Conservation (phyloP, 1,284 basidiomycete species). For the Moesziomyces globuligerus region DNA sequence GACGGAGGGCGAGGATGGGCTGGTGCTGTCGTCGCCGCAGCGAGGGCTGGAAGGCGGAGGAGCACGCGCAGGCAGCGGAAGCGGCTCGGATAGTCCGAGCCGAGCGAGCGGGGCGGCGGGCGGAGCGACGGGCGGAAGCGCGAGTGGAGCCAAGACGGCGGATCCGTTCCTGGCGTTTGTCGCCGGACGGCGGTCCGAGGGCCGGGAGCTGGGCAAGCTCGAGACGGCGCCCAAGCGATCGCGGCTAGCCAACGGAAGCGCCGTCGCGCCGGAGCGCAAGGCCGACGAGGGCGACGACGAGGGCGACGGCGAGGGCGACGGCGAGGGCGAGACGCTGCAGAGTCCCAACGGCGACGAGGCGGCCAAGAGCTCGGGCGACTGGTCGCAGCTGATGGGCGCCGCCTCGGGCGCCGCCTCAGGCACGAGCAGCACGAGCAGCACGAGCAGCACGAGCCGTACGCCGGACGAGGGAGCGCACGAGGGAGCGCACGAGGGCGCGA, state of each 20-base stretch:
- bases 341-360: conserved; percentile 24
- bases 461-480: neutral
- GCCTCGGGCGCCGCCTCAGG: too few species aligned
- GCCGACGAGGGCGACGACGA: too few species aligned
- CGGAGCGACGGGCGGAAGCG: neutral
- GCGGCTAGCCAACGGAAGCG: conserved; percentile 20
- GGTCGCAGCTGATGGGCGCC: conserved; percentile 29
- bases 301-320: conserved; percentile 6
- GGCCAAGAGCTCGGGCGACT: conserved; percentile 39
- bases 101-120: conserved; percentile 1
- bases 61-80: neutral
- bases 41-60: conserved; percentile 13
- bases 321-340: conserved; percentile 11
- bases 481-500: conserved; percentile 1
- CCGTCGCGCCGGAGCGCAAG: conserved; percentile 8
- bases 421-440: too few species aligned
- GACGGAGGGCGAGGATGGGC: conserved; percentile 1
- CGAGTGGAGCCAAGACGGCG: conserved; percentile 7
- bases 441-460: too few species aligned
- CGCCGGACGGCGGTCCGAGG: conserved; percentile 40
- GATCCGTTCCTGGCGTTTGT: conserved; percentile 59
- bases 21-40: conserved; percentile 47
- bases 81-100: conserved; percentile 23
- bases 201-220: conserved; percentile 6
- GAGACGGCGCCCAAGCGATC: conserved; percentile 16